phyloP scores from a whole-genome alignment of 768 basidiomycete genomes.

The Mycena venus region DNA sequence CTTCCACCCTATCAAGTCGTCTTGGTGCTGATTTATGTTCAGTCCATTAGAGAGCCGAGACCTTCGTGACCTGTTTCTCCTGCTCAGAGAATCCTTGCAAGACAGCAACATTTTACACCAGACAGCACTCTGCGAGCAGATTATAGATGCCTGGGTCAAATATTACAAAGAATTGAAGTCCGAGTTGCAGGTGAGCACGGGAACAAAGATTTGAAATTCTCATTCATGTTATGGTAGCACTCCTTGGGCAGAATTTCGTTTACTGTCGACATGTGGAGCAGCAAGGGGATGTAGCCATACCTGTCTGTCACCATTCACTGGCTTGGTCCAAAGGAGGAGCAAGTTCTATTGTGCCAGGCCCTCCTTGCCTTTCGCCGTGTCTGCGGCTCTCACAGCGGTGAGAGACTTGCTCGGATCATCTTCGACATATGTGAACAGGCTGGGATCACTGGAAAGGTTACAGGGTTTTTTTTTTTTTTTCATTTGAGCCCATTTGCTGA shows the following conservation, averaged over 20 bases:
- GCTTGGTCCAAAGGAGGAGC: neutral
- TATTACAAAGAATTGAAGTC: neutral
- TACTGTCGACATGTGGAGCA: slow-evolving; percentile 2
- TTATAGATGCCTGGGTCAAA: neutral
- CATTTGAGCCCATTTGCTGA: neutral
- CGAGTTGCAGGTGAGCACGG: neutral
- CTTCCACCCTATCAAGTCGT: neutral
- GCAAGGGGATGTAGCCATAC: neutral
- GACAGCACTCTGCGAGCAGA: neutral
- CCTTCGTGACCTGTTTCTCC: neutral
- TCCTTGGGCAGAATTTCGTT: neutral
- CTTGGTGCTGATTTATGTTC: neutral
- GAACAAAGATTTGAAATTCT: neutral
- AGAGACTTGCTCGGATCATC: slow-evolving; percentile 2
- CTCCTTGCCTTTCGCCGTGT: neutral
- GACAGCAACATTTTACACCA: slow-evolving; percentile 3
- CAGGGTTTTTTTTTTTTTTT: neutral
- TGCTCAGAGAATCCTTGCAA: neutral
- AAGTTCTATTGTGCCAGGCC: neutral
- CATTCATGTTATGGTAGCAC: neutral
- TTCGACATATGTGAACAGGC: neutral
- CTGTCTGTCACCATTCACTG: neutral
- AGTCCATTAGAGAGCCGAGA: slow-evolving; percentile 9
- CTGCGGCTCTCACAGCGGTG: neutral
- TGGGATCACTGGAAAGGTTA: neutral